A percentile compares a stretch with the other conserved stretches of the same genome.
These are phyloP conservation scores for Heliamphora pulchella DNA, from an alignment of 179 eudicot species.

Conservation along the genomic window DNA sequence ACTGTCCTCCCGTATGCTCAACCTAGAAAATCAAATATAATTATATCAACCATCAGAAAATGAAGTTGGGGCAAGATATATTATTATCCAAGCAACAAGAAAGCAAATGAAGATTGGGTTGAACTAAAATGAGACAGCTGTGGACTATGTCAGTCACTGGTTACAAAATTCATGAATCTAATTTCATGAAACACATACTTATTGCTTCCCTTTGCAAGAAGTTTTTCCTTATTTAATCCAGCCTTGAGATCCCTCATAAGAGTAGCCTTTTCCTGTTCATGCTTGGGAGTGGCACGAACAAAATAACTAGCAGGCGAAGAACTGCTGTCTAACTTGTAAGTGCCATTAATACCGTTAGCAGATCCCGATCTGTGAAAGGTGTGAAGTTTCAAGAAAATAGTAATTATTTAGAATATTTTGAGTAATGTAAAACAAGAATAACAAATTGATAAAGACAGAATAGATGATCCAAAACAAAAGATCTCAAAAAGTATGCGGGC, in stretches of 20 bases:
- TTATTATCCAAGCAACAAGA: slow-evolving; percentile 8
- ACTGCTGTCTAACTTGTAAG: slow-evolving; percentile 44
- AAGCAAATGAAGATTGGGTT: slow-evolving; percentile 11
- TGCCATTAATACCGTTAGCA: slow-evolving; percentile 40
- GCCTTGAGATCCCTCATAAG: slow-evolving; percentile 42
- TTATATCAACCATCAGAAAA: slow-evolving; percentile 8
- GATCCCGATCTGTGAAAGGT: slow-evolving; percentile 49
- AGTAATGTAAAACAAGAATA: background rate
- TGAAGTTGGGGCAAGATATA: background rate
- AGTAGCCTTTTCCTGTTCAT: slow-evolving; percentile 55
- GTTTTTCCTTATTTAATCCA: slow-evolving; percentile 59
- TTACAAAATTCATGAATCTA: background rate
- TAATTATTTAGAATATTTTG: background rate
- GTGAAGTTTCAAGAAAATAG: background rate
- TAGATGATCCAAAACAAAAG: background rate
- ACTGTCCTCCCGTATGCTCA: slow-evolving; percentile 56
- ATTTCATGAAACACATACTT: slow-evolving; percentile 41
- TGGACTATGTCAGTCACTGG: slow-evolving; percentile 8
- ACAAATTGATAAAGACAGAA: background rate
- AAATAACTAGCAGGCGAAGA: slow-evolving; percentile 44
- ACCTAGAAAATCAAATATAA: slow-evolving; percentile 28
- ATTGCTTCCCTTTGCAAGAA: slow-evolving; percentile 49
- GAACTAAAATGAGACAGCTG: background rate
- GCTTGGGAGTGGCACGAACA: slow-evolving; percentile 47
- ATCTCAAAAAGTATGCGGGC: background rate